phyloP scores from a whole-genome alignment of 179 eudicot species.

The Spergularia azorica region DNA sequence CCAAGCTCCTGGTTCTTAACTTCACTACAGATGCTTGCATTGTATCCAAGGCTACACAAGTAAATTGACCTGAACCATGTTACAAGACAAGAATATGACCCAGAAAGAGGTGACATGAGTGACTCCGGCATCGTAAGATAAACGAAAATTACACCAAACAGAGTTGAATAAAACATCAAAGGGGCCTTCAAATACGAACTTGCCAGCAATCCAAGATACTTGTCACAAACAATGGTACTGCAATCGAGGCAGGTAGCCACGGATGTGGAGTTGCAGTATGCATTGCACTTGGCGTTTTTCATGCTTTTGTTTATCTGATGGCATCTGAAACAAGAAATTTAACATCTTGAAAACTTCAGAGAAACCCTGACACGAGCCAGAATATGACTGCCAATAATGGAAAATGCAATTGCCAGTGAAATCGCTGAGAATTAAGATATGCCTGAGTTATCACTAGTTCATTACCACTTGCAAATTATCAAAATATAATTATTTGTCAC shows the following conservation, averaged over 20 bases:
- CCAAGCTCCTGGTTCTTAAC: too few relatives aligned
- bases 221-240: slow-evolving; percentile 63
- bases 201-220: slow-evolving; percentile 41
- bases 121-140: not conserved
- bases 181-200: not conserved
- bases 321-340: slow-evolving; percentile 54
- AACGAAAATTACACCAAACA: not conserved
- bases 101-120: not conserved
- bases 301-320: slow-evolving; percentile 54
- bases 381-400: too few relatives aligned
- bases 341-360: not conserved
- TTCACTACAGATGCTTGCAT: too few relatives aligned
- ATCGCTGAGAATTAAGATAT: too few relatives aligned
- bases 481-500: too few relatives aligned
- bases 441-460: too few relatives aligned
- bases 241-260: slow-evolving; percentile 82
- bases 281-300: slow-evolving; percentile 56
- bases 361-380: too few relatives aligned
- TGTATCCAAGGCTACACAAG: not conserved
- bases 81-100: slow-evolving; percentile 12
- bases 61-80: not conserved
- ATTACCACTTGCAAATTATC: too few relatives aligned
- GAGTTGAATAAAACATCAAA: not conserved
- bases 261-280: slow-evolving; percentile 56
- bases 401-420: too few relatives aligned